Conservation (phyloP, 2,329 filamentous ascomycete genomes). For the Pleomassaria siparia region DNA sequence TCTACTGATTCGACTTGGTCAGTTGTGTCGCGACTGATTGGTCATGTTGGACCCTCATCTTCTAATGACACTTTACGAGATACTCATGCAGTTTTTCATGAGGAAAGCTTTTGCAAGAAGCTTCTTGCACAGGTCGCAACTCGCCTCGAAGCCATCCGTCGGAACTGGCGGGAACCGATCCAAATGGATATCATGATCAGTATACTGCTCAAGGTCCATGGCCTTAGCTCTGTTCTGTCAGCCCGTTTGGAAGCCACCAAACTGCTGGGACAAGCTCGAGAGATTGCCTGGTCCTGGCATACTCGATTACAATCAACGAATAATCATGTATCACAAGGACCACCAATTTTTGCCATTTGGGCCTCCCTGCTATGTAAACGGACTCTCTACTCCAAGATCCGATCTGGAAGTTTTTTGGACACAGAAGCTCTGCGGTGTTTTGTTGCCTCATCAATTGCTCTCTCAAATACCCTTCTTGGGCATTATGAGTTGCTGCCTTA, state of each 20-base stretch:
- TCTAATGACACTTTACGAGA: slow-evolving; percentile 41
- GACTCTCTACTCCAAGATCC: slow-evolving; percentile 42
- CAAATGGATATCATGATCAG: slow-evolving; percentile 62
- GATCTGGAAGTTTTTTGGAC: slow-evolving; percentile 1
- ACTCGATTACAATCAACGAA: slow-evolving; percentile 48
- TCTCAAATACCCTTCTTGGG: slow-evolving; percentile 52
- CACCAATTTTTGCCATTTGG: slow-evolving; percentile 53
- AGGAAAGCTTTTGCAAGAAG: slow-evolving; percentile 52
- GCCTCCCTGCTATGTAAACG: slow-evolving; percentile 59
- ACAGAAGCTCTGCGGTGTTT: slow-evolving; percentile 27
- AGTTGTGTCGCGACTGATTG: slow-evolving; percentile 55
- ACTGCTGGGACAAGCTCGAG: slow-evolving; percentile 48
- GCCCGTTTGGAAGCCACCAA: slow-evolving; percentile 8
- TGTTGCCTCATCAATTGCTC: slow-evolving; percentile 44
- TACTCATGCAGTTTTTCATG: slow-evolving; percentile 53
- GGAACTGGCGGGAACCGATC: slow-evolving; percentile 61
- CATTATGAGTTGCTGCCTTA: slow-evolving; percentile 41
- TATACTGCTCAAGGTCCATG: slow-evolving; percentile 48
- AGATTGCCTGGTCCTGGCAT: slow-evolving; percentile 55
- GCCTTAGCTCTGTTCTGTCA: slow-evolving; percentile 24
- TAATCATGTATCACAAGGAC: slow-evolving; percentile 40
- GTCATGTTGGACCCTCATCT: slow-evolving; percentile 58
- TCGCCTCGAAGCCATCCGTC: slow-evolving; percentile 50
- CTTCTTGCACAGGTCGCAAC: slow-evolving; percentile 52
- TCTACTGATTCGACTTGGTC: slow-evolving; percentile 54